A percentile compares a stretch with the other conserved stretches of the same genome.
These are phyloP conservation scores for Podospora pseudoanserina DNA, from an alignment of 495 filamentous ascomycete species.

Conservation along the genomic window DNA sequence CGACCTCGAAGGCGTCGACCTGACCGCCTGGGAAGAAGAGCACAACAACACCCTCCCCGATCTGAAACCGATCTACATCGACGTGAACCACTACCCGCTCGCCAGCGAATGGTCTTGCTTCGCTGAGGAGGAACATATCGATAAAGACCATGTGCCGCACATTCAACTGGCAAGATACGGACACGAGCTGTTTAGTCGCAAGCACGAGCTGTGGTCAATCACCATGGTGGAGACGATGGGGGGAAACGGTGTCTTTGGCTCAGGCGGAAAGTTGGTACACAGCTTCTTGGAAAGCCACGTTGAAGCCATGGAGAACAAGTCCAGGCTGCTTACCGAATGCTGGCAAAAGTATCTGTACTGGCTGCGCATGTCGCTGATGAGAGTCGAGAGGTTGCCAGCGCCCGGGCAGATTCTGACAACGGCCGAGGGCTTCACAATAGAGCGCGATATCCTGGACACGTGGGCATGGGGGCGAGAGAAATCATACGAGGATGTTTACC, in stretches of 20 bases:
- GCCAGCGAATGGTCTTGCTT: no score
- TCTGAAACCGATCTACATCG: not conserved
- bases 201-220: not conserved
- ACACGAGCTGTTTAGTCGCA: not conserved
- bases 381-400: not conserved
- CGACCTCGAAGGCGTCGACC: not conserved
- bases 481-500: not conserved
- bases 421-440: not conserved
- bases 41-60: not conserved
- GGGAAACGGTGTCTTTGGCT: not conserved
- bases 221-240: not conserved
- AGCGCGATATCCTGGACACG: not conserved
- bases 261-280: not conserved
- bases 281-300: not conserved
- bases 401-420: not conserved
- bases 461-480: not conserved
- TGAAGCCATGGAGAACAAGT: not conserved
- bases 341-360: not conserved
- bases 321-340: not conserved
- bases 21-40: not conserved
- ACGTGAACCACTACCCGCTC: not conserved
- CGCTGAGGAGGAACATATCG: no score
- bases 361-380: not conserved
- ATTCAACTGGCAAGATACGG: not conserved
- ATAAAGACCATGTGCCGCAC: not conserved